Evolutionary conservation across 192 early-diverging fungal species (phyloP).

Genomic region (Entomortierella chlamydospora): DNA sequence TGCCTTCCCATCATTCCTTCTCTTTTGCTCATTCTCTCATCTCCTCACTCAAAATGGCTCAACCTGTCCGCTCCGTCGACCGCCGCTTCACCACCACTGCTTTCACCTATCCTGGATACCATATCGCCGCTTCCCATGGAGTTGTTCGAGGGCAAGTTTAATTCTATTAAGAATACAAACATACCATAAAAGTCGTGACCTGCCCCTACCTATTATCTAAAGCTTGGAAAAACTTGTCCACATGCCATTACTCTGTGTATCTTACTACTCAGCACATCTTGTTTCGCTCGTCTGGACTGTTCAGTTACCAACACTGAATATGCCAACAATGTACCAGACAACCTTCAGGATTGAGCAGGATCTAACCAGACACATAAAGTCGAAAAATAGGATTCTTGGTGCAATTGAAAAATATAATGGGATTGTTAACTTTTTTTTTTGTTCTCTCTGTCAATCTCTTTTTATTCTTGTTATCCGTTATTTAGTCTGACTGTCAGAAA

Average conservation of each 20-base stretch:
- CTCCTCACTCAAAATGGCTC: constrained; percentile 15
- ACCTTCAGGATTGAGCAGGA: too few relatives aligned
- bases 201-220: too few relatives aligned
- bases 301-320: too few relatives aligned
- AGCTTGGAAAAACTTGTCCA: too few relatives aligned
- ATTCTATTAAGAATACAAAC: not conserved
- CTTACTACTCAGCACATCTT: too few relatives aligned
- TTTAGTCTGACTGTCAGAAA: constrained; percentile 41
- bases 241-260: too few relatives aligned
- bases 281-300: too few relatives aligned
- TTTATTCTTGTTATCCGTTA: not conserved
- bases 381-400: not conserved
- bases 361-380: too few relatives aligned
- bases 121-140: constrained; percentile 40
- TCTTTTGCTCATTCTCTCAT: constrained; percentile 22
- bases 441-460: not conserved
- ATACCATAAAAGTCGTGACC: not conserved
- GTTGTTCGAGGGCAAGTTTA: constrained; percentile 43
- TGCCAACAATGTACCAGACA: too few relatives aligned
- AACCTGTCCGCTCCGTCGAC: constrained; percentile 49
- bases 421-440: not conserved
- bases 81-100: constrained; percentile 50
- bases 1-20: not conserved
- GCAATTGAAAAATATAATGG: too few relatives aligned
- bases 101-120: constrained; percentile 46